A percentile compares a stretch with the other conserved stretches of the same genome.
Evolutionary conservation across 768 basidiomycete genomes (phyloP).

Genomic region (Coprinopsis strossmayeri): DNA sequence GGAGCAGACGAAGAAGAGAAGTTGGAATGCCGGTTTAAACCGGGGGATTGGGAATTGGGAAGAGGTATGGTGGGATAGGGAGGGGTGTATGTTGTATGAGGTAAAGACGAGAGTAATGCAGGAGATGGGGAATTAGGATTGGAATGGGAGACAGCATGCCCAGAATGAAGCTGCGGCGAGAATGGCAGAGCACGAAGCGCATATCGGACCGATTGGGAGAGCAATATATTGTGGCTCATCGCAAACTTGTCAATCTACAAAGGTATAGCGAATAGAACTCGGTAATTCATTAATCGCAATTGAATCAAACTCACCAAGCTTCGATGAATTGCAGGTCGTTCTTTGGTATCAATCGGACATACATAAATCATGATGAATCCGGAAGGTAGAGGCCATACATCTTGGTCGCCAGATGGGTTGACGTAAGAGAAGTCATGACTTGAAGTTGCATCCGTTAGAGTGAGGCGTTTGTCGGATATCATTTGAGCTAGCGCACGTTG

Average conservation of each 20-base stretch:
- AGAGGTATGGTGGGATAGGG: conserved; percentile 22
- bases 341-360: conserved; percentile 54
- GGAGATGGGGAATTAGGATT: conserved; percentile 22
- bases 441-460: conserved; percentile 28
- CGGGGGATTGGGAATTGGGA: conserved; percentile 20
- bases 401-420: no score
- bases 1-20: conserved; percentile 12
- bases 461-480: conserved; percentile 43
- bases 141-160: conserved; percentile 20
- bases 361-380: conserved; percentile 71
- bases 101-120: conserved; percentile 18
- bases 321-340: conserved; percentile 61
- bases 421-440: no score
- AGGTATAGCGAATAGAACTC: conserved; percentile 5
- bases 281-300: no score
- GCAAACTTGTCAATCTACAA: conserved; percentile 70
- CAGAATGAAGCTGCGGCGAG: conserved; percentile 16
- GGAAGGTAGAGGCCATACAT: conserved; percentile 61
- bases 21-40: conserved; percentile 14
- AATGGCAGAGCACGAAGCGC: conserved; percentile 28
- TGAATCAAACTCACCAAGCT: conserved; percentile 62
- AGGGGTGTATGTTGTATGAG: conserved; percentile 18
- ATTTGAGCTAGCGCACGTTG: conserved; percentile 54
- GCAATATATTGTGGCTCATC: conserved; percentile 58
- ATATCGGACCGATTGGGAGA: conserved; percentile 37